A percentile compares a stretch with the other conserved stretches of the same genome.
phyloP scores from a whole-genome alignment of 352 stramenopile species.

The Phytopythium cucurbitacearum region DNA sequence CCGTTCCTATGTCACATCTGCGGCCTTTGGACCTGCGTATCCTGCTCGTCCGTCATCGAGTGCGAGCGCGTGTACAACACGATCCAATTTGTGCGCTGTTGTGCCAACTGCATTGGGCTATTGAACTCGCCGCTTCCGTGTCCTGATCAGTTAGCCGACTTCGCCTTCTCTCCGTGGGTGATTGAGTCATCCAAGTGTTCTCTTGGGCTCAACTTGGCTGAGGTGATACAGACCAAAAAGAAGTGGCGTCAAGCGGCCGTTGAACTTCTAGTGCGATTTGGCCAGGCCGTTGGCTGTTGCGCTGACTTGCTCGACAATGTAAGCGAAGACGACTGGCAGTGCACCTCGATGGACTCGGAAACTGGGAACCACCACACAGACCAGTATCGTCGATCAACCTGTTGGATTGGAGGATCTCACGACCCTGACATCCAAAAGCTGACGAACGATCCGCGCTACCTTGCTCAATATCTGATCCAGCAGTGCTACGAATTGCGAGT shows the following conservation, averaged over 20 bases:
- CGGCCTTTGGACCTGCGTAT: slow-evolving; percentile 36
- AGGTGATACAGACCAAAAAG: too few species aligned
- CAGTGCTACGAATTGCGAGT: slow-evolving; percentile 50
- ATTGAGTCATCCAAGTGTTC: slow-evolving; percentile 15
- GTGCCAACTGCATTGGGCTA: slow-evolving; percentile 25
- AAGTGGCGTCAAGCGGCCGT: background rate
- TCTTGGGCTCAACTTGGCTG: slow-evolving; percentile 4
- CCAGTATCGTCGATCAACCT: too few species aligned
- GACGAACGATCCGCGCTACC: background rate
- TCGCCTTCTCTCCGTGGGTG: slow-evolving; percentile 27
- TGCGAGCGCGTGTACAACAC: slow-evolving; percentile 34
- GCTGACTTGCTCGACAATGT: slow-evolving; percentile 11
- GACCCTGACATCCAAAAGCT: too few species aligned
- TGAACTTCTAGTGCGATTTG: background rate
- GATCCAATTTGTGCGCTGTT: slow-evolving; percentile 45
- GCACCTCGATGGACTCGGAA: too few species aligned
- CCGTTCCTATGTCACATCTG: slow-evolving; percentile 45
- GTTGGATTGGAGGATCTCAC: slow-evolving; percentile 19
- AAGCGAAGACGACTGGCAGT: too few species aligned
- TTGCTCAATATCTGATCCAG: slow-evolving; percentile 38
- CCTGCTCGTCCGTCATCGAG: slow-evolving; percentile 48
- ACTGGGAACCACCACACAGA: too few species aligned
- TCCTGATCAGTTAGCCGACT: slow-evolving; percentile 20
- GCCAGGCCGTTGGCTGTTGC: too few species aligned
- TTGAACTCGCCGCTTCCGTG: slow-evolving; percentile 47